phyloP scores from a whole-genome alignment of 805 yeast genomes.

The Candida orba region DNA sequence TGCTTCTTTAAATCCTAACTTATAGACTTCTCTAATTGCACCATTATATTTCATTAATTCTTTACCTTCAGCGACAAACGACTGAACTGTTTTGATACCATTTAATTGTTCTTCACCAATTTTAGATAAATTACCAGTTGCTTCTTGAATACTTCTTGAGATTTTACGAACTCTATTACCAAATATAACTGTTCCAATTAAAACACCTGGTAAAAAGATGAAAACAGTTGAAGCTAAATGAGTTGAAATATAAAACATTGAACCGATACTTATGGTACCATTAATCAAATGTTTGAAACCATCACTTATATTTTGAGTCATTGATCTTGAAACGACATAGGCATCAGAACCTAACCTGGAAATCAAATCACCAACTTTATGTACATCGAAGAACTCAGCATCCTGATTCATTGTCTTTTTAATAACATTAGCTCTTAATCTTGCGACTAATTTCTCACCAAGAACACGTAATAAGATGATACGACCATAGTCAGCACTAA shows the following conservation, averaged over 20 bases:
- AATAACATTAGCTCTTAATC: constrained; percentile 71
- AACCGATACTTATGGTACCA: constrained; percentile 78
- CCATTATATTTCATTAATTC: constrained; percentile 72
- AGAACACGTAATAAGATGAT: constrained; percentile 58
- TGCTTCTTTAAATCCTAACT: constrained; percentile 75
- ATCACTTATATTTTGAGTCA: constrained; percentile 87
- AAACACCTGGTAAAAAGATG: constrained; percentile 73
- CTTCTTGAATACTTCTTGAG: constrained; percentile 75
- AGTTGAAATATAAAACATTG: constrained; percentile 85
- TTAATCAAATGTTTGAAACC: constrained; percentile 79
- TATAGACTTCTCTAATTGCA: constrained; percentile 59
- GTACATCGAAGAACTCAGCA: constrained; percentile 88
- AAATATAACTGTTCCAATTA: constrained; percentile 70
- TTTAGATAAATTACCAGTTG: constrained; percentile 79
- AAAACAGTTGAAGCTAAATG: constrained; percentile 76
- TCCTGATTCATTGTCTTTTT: constrained; percentile 79
- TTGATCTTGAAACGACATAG: constrained; percentile 77
- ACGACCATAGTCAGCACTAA: constrained; percentile 72
- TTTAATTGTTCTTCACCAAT: constrained; percentile 89
- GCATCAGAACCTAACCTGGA: constrained; percentile 88
- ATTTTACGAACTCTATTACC: constrained; percentile 75
- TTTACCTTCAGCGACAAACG: constrained; percentile 80
- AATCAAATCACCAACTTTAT: constrained; percentile 89
- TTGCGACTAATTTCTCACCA: constrained; percentile 83
- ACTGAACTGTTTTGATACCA: constrained; percentile 83